Percentiles rank a stretch among this genome's conserved stretches.
Evolutionary conservation across 768 basidiomycete species (phyloP).

Genomic region (Sistotremastrum suecicum): DNA sequence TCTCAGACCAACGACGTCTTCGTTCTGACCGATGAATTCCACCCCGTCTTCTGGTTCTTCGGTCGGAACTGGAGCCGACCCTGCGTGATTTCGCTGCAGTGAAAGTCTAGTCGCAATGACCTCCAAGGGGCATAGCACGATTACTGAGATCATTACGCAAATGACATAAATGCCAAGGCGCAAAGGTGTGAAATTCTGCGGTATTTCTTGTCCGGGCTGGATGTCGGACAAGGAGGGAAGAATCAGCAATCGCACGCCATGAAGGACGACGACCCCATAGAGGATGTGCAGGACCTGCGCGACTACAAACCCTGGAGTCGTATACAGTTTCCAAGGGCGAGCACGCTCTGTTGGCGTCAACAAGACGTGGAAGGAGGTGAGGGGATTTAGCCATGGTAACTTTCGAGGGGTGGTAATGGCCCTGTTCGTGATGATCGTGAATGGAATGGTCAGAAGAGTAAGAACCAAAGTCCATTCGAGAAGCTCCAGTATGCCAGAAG

Average conservation of each 20-base stretch:
- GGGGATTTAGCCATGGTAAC: slow-evolving; percentile 45
- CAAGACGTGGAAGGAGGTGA: slow-evolving; percentile 49
- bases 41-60: slow-evolving; percentile 42
- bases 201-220: slow-evolving; percentile 17
- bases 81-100: slow-evolving; percentile 74
- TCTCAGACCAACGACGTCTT: slow-evolving; percentile 76
- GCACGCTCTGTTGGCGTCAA: slow-evolving; percentile 72
- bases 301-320: slow-evolving; percentile 54
- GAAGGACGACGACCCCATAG: slow-evolving; percentile 30
- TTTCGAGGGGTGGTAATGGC: slow-evolving; percentile 75
- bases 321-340: slow-evolving; percentile 66
- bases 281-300: slow-evolving; percentile 29
- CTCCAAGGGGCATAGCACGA: slow-evolving; percentile 59
- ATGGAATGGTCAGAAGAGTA: slow-evolving; percentile 54
- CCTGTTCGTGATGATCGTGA: slow-evolving; percentile 65
- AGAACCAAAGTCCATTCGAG: slow-evolving; percentile 49
- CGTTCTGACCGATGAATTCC: slow-evolving; percentile 56
- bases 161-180: slow-evolving; percentile 42
- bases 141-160: slow-evolving; percentile 41
- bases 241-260: slow-evolving; percentile 36
- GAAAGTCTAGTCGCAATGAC: slow-evolving; percentile 68
- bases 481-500: slow-evolving; percentile 44
- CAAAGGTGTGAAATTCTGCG: slow-evolving; percentile 31
- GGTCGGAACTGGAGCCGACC: slow-evolving; percentile 59
- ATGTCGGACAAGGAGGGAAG: slow-evolving; percentile 35